Conservation (phyloP, 495 filamentous ascomycete genomes). For the Xylaria scruposa region DNA sequence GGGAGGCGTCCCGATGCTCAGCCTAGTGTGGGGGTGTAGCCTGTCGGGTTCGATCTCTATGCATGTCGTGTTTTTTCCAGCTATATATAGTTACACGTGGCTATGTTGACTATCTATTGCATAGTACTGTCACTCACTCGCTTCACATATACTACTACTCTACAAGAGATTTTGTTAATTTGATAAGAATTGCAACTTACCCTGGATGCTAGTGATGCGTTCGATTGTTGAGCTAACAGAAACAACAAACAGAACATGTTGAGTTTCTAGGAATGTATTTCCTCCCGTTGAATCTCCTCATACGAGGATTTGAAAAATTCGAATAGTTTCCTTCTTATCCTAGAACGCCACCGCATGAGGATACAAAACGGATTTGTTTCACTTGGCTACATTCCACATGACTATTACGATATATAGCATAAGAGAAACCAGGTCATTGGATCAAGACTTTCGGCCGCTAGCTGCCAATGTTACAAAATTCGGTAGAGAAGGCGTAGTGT, state of each 20-base stretch:
- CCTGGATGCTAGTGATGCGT: not conserved
- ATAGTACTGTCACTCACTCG: not conserved
- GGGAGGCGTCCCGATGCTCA: not conserved
- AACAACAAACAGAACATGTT: not conserved
- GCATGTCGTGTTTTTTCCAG: not conserved
- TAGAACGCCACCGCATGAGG: not conserved
- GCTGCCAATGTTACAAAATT: not conserved
- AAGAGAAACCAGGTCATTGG: not conserved
- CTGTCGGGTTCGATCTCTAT: not conserved
- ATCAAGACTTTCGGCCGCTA: not conserved
- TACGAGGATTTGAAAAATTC: not conserved
- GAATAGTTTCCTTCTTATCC: not conserved
- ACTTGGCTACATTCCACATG: not conserved
- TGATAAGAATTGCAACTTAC: not conserved
- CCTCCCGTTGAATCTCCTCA: not conserved
- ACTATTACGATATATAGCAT: not conserved
- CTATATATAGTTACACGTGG: conserved; percentile 7
- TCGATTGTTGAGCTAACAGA: not conserved
- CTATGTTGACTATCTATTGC: not conserved
- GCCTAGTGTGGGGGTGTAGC: not conserved
- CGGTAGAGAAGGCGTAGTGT: not conserved
- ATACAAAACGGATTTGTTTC: not conserved
- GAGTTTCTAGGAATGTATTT: not conserved
- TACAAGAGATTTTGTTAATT: not conserved
- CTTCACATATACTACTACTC: not conserved